Evolutionary conservation across 2,329 filamentous ascomycete genomes (phyloP), one percentile per base, ranked within the genome.

Genomic region (Fusarium liriodendri): DNA sequence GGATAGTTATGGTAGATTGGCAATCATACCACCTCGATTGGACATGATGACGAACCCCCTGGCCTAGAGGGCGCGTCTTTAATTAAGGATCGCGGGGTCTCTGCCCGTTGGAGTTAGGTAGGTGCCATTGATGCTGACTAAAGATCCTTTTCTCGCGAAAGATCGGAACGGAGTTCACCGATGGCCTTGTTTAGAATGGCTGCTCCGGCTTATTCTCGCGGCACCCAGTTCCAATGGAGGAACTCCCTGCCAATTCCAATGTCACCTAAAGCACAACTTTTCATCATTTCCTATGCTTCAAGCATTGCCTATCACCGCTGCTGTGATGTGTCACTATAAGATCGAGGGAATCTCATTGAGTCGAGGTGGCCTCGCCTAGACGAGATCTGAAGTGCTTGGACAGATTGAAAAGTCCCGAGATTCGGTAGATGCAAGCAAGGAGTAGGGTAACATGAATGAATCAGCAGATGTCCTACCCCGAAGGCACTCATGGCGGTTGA

Each of bases 1-100:
- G 47, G 18, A 7, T 42, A 35, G 18, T 27, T 42, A 18, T 33
- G 13, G 10, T 13, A 27, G 38, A 66, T 72, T 63, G 42, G 70
- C 38, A 72, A 70, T 72, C 66, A 47, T 72, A 50, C 70, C 61
- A 72, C 70, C 33, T 73, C 32, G 42, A 72, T 70, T 72, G 61
- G 70, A 33, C 35, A 7, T 38, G 18, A 54, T 32, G 45, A 38
- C 18, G 29, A 27, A 37, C 29, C 29, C 47, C 60, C 60, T 54
- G 33, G 47, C 45, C n/a, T 22, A 14, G 16, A 16, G 18, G 37
- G 27, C 7, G 54, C 14, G 45, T 16, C 13, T 32, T n/a, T 18
- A 20, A 55, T 54, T 38, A 54, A 50, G 20, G 33, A 62, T 27
- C 6, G 22, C 32, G 60, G 60, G 60, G 60, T 32, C 60, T 54